Evolutionary conservation across 148 eudicot genomes (phyloP), one percentile per base, ranked within the genome.

Genomic region (Silene uniflora): DNA sequence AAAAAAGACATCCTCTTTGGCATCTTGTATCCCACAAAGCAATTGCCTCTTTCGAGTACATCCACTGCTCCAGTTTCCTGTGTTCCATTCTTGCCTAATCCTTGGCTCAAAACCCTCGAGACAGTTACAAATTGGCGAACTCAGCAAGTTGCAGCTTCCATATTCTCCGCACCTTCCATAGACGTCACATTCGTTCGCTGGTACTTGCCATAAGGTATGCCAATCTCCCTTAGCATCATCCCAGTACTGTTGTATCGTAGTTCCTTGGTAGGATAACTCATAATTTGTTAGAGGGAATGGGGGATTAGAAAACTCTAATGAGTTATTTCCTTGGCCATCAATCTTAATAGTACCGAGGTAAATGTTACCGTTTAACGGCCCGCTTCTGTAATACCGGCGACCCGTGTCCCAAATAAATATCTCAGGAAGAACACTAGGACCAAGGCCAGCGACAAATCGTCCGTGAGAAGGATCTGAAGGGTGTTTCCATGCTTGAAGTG

Each of bases 41-140:
- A 83, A 71, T 22, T 55, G 19, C 14, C 7, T 71, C 64, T 6
- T 49, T 52, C 82, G 71, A 6, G 46, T 17, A 71, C 93, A 89
- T 8, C 93, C 93, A 39, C 82, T 67, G 7, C 69, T 79, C 89
- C 89, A 87, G 11, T 79, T 73, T 58, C 89, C 86, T 49, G 19
- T 69, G 5, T 62, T 63, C 88, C 90, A 89, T 55, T 85, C 81
- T 22, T 21, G 56, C 12, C 19, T 47, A 35, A 70, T 64, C 27
- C 7, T 75, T 2, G 91, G 88, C 49, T 63, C 67, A 73, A 73
- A 89, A n/a, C 93, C 93, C 73, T 63, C 46, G 14, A 89, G 63
- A 75, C 93, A 89, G 18, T 49, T 32, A 56, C 93, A 89, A 0
- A 81, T 78, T 4, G 44, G 74, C 18, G 77, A 13, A 23, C 65